phyloP scores from a whole-genome alignment of 2,329 filamentous ascomycete species.

The Neurospora sp. region DNA sequence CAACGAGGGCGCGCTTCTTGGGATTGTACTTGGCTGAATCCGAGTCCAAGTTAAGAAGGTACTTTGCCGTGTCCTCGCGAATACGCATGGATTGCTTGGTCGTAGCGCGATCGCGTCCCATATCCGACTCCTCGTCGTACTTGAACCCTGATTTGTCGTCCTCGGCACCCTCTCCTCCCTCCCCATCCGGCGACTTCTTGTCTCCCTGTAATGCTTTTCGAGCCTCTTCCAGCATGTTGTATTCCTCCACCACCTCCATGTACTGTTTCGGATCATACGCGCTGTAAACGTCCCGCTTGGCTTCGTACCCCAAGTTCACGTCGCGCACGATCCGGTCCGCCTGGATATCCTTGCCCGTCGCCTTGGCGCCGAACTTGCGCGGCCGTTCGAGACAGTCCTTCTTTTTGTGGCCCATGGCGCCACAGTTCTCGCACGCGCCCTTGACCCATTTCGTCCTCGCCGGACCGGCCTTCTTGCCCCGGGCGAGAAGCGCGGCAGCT shows the following conservation, averaged over 20 bases:
- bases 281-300: slow-evolving; percentile 96
- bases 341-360: slow-evolving; percentile 87
- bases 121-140: slow-evolving; percentile 92
- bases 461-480: slow-evolving; percentile 72
- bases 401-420: slow-evolving; percentile 89
- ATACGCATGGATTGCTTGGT: slow-evolving; percentile 77
- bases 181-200: slow-evolving; percentile 32
- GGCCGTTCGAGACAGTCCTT: slow-evolving; percentile 89
- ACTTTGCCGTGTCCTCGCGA: slow-evolving; percentile 95
- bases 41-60: slow-evolving; percentile 85
- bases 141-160: slow-evolving; percentile 53
- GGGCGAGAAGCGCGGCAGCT: slow-evolving; percentile 60
- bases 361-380: slow-evolving; percentile 80
- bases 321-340: slow-evolving; percentile 84
- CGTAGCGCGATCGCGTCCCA: slow-evolving; percentile 77
- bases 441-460: slow-evolving; percentile 96
- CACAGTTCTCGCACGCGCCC: slow-evolving; percentile 97
- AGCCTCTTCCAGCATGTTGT: slow-evolving; percentile 74
- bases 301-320: slow-evolving; percentile 86
- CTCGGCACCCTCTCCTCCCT: slow-evolving; percentile 39
- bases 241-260: slow-evolving; percentile 77
- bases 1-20: slow-evolving; percentile 86
- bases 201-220: slow-evolving; percentile 37
- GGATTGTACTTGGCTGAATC: slow-evolving; percentile 98
- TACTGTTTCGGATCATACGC: slow-evolving; percentile 92